Evolutionary conservation across 805 yeast genomes (phyloP).

Genomic region (Alloascoidea africana): DNA sequence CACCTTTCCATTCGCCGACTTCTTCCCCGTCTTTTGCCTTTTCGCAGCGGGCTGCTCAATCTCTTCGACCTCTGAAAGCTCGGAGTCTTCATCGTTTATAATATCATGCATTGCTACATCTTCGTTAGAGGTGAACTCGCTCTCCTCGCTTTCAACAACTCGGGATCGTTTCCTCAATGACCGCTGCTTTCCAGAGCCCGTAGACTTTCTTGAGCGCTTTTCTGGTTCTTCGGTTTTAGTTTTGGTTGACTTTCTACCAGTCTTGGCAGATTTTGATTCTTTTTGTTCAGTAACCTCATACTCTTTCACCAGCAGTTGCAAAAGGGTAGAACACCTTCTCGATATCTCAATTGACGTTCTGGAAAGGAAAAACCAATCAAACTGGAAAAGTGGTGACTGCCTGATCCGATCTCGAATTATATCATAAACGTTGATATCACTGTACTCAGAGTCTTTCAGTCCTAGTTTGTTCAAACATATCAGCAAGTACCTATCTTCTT

Average conservation of each 20-base stretch:
- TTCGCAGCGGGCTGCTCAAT: background rate
- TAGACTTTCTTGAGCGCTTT: background rate
- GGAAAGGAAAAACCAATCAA: constrained; percentile 78
- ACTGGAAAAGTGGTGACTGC: constrained; percentile 62
- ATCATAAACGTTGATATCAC: constrained; percentile 52
- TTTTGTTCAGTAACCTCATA: constrained; percentile 25
- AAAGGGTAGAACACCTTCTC: constrained; percentile 67
- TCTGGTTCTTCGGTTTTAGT: constrained; percentile 3
- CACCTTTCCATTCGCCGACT: background rate
- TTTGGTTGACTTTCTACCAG: constrained; percentile 1
- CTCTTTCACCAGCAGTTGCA: constrained; percentile 66
- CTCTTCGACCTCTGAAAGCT: background rate
- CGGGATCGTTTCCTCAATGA: background rate
- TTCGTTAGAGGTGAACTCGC: no score
- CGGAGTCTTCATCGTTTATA: background rate
- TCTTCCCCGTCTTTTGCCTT: background rate
- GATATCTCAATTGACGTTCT: constrained; percentile 65
- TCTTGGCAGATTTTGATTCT: constrained; percentile 10
- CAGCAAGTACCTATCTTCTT: constrained; percentile 79
- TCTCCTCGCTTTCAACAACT: constrained; percentile 1
- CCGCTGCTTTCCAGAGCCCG: background rate
- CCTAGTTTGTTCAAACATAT: constrained; percentile 74
- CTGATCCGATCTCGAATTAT: constrained; percentile 60
- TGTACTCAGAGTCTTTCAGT: constrained; percentile 38
- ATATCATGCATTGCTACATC: background rate